Evolutionary conservation across 129 eudicot species (phyloP), one percentile per base, ranked within the genome.

Genomic region (Lonicera japonica): DNA sequence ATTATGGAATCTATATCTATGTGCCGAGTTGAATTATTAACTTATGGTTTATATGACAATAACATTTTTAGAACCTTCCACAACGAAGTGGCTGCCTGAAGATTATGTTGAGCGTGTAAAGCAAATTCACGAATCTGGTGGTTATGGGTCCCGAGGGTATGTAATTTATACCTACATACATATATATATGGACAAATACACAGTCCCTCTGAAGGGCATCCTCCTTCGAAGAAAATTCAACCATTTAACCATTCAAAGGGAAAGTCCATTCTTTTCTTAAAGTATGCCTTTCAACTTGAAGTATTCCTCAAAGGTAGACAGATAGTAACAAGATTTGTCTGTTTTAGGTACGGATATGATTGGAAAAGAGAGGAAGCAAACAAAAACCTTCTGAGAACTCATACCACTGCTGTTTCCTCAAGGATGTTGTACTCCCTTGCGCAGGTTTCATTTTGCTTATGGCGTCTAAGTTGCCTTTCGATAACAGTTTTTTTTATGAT

Each of bases 81-180:
- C 95, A 34, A 94, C 99, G 50, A 94, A 70, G 64, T 72, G 11
- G 21, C 87, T 94, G 70, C 99, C 99, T 41, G 95, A 94, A 66
- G 99, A 82, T 76, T 94, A 94, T 77, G 99, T 94, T 70, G 87
- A 73, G 65, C 76, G 96, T 56, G 99, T 94, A 70, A 81, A 85
- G 81, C 68, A 59, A 77, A 81, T 94, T 72, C 99, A 94, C 60
- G 96, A 94, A 70, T 70, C 80, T 65, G 99, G 99, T 62, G 99
- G 99, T 77, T 79, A 94, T 69, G 96, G 86, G 4, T 94, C 99
- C 24, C 76, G 94, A 71, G 96, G 99, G 99, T 88, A 85, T 70
- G 86, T 15, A 3, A 38, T 64, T 20, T 20, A 61, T 50, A 8
- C 25, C 2, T 29, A 29, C 36, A 23, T 45, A 62, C 14, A 45